Conservation (phyloP, 306 rosid genomes). For the Astragalus membranaceus region DNA sequence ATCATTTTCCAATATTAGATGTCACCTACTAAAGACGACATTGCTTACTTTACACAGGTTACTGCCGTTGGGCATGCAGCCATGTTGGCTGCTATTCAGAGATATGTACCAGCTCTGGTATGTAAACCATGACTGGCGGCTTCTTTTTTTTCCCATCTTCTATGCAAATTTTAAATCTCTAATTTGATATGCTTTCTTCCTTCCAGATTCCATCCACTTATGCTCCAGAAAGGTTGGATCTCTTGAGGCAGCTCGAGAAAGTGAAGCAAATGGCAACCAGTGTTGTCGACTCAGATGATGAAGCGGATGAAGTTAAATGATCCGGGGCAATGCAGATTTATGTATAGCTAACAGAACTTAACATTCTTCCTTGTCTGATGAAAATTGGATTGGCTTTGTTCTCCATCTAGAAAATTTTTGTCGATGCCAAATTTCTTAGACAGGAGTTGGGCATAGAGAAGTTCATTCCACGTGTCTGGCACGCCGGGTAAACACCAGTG, state of each 20-base stretch:
- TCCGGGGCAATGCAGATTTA: conserved; percentile 27
- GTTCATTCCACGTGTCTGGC: conserved; percentile 95
- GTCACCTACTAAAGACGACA: conserved; percentile 20
- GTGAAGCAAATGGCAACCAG: conserved; percentile 69
- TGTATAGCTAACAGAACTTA: conserved; percentile 35
- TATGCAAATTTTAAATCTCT: background rate
- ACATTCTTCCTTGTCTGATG: conserved; percentile 29
- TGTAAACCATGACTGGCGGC: conserved; percentile 15
- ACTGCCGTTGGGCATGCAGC: conserved; percentile 99
- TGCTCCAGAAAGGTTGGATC: conserved; percentile 90
- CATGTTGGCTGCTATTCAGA: conserved; percentile 95
- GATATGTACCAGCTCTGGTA: conserved; percentile 94
- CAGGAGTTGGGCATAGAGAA: conserved; percentile 62
- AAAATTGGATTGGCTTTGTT: conserved; percentile 14
- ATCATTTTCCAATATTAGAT: conserved; percentile 1
- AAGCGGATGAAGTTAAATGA: conserved; percentile 51
- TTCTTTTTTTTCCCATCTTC: background rate
- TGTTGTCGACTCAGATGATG: conserved; percentile 42
- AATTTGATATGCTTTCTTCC: conserved; percentile 12
- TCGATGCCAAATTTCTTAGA: conserved; percentile 46
- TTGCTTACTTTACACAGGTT: conserved; percentile 49
- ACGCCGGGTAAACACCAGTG: conserved; percentile 99
- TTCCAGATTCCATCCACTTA: conserved; percentile 92
- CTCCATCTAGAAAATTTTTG: conserved; percentile 2
- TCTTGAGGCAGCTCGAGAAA: conserved; percentile 89